Base-by-base conservation (phyloP, 129 eudicot species). In the Logfia minima region DNA sequence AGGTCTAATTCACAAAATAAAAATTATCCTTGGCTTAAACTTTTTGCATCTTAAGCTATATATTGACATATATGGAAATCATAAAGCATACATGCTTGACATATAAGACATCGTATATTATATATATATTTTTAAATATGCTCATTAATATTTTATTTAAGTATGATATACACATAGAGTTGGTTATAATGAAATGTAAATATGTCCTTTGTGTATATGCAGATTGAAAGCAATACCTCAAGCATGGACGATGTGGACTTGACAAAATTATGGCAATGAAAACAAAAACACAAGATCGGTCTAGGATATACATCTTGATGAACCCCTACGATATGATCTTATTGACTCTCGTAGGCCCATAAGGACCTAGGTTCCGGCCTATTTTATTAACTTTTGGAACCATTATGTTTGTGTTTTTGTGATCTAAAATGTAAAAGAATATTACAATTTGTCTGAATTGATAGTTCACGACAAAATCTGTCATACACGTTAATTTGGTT, bases 171-270 rank as follows among this genome's bases (percentile, higher is more conserved):
- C 5, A 1, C 21, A 26, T 52, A 17, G 22, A 45, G 55, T 65
- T 72, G 8, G 32, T 64, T 14, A 31, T 52, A 31, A 71, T 72
- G 60, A 73, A 26, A 53, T 74, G 68, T 66, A 66, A 66, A 62
- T 32, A 66, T 74, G 83, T 80, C 67, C 79, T 55, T 66, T 68
- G 26, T 75, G 39, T 73, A 58, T 48, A 48, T 80, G 63, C 75
- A 80, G 83, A 70, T 80, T 80, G 83, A 80, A 74, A 80, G 79
- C 83, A 80, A 74, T 80, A 59, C 75, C 61, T 53, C 79, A 74
- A 56, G 69, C 79, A 66, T 66, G 83, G 83, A 55, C 83, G 83
- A 80, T 74, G 63, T 75, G 75, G 83, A 80, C 83, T 73, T 80
- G 83, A 80, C 83, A 43, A 80, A 74, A 73, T 74, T 80, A 43